Conservation (phyloP, 805 yeast genomes). For the Suhomyces emberorum region DNA sequence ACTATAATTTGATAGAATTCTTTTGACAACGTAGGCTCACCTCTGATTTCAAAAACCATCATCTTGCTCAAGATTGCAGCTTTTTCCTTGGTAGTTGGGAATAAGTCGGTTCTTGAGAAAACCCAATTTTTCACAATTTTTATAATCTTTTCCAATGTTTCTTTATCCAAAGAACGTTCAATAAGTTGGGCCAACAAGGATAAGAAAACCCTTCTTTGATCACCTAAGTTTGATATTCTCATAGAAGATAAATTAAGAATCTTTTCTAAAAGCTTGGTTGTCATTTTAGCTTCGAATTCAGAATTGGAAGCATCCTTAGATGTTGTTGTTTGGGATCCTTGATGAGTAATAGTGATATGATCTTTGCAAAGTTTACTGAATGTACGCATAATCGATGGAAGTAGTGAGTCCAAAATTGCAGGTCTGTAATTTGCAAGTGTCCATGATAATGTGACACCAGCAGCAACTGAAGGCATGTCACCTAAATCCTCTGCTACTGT, state of each 20-base stretch:
- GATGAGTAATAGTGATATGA: constrained; percentile 65
- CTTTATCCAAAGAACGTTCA: constrained; percentile 80
- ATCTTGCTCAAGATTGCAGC: constrained; percentile 91
- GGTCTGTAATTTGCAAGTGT: constrained; percentile 76
- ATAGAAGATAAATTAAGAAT: constrained; percentile 72
- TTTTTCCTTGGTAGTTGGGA: constrained; percentile 94
- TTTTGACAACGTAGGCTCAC: constrained; percentile 73
- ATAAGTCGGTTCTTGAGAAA: constrained; percentile 73
- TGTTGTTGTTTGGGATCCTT: constrained; percentile 22
- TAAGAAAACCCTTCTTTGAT: constrained; percentile 85
- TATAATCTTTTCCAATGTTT: constrained; percentile 69
- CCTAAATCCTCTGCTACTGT: constrained; percentile 79
- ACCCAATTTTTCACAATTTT: constrained; percentile 86
- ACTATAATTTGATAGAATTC: constrained; percentile 83
- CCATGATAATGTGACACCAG: constrained; percentile 82
- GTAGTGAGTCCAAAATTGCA: constrained; percentile 64
- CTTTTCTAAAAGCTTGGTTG: constrained; percentile 71
- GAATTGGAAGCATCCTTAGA: constrained; percentile 31
- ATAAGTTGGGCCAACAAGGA: constrained; percentile 84
- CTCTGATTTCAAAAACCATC: constrained; percentile 88
- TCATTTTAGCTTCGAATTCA: constrained; percentile 77
- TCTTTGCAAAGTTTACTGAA: constrained; percentile 88
- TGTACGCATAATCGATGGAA: constrained; percentile 79
- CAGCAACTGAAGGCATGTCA: constrained; percentile 73
- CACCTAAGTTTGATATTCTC: constrained; percentile 85